These are phyloP conservation scores for Oropetium thomaeum DNA, from an alignment of 176 grass and related monocot species.

Conservation along the genomic window DNA sequence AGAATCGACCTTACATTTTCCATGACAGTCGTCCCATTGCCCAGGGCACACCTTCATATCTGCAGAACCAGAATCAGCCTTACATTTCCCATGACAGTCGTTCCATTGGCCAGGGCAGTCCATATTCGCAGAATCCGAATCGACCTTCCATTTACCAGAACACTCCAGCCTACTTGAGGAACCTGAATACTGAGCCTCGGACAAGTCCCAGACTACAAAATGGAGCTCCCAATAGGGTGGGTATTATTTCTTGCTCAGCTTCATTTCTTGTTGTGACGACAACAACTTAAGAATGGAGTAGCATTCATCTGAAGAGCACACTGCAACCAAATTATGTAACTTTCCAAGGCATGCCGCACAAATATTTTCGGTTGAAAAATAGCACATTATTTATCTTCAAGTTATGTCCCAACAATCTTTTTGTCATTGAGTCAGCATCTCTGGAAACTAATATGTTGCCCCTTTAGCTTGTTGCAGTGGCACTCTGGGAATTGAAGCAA, in stretches of 20 bases:
- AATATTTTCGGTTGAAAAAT: neutral
- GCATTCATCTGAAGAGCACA: neutral
- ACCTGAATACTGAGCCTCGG: slow-evolving; percentile 19
- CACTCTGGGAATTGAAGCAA: slow-evolving; percentile 42
- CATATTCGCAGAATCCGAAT: neutral
- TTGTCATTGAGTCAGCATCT: neutral
- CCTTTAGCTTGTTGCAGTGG: slow-evolving; percentile 36
- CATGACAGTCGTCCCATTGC: neutral
- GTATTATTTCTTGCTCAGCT: neutral
- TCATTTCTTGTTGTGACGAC: no score
- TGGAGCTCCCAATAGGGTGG: slow-evolving; percentile 44
- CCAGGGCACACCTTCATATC: no score
- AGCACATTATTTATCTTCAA: neutral
- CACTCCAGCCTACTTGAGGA: neutral
- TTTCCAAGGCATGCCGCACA: no score
- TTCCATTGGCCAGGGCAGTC: neutral
- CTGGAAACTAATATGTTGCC: neutral
- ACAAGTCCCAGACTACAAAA: slow-evolving; percentile 39
- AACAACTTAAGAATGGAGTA: no score
- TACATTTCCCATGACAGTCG: no score
- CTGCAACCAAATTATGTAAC: neutral
- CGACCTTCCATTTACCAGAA: neutral
- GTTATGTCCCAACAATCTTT: neutral
- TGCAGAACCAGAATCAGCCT: no score
- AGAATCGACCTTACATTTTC: neutral